Conservation (phyloP, 345 rosid genomes). For the Populus alba region DNA sequence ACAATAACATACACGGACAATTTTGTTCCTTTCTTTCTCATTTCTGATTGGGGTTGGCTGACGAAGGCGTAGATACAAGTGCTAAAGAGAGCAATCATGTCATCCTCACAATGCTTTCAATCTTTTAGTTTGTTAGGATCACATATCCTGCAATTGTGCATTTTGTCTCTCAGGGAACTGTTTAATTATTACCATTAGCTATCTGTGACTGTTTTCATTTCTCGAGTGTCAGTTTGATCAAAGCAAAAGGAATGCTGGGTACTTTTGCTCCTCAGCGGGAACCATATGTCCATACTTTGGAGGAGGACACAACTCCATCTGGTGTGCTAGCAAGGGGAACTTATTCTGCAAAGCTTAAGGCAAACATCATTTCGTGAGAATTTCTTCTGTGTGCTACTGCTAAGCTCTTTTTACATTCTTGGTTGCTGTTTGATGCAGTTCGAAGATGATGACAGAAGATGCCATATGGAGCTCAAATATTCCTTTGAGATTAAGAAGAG, state of each 20-base stretch:
- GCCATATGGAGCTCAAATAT: slow-evolving; percentile 53
- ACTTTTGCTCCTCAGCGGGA: slow-evolving; percentile 57
- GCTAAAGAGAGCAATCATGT: no score
- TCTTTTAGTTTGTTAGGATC: no score
- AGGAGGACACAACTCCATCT: slow-evolving; percentile 57
- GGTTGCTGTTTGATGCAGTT: slow-evolving; percentile 35
- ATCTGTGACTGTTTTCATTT: background rate
- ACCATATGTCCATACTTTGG: slow-evolving; percentile 44
- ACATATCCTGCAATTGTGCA: background rate
- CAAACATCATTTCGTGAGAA: background rate
- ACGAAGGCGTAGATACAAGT: no score
- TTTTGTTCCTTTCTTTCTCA: no score
- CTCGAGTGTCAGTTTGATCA: slow-evolving; percentile 42
- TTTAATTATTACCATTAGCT: background rate
- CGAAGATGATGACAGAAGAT: slow-evolving; percentile 52
- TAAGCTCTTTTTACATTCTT: background rate
- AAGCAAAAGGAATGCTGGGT: slow-evolving; percentile 59
- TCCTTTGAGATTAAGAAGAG: slow-evolving; percentile 47
- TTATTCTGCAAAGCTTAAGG: slow-evolving; percentile 54
- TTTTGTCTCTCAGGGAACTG: background rate
- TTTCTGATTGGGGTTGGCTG: no score
- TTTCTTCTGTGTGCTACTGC: background rate
- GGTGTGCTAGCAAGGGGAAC: slow-evolving; percentile 51
- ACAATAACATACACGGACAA: no score
- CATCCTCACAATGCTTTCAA: no score